Base-by-base conservation (phyloP, 2,329 filamentous ascomycete genomes). In the Phialophora expanda region DNA sequence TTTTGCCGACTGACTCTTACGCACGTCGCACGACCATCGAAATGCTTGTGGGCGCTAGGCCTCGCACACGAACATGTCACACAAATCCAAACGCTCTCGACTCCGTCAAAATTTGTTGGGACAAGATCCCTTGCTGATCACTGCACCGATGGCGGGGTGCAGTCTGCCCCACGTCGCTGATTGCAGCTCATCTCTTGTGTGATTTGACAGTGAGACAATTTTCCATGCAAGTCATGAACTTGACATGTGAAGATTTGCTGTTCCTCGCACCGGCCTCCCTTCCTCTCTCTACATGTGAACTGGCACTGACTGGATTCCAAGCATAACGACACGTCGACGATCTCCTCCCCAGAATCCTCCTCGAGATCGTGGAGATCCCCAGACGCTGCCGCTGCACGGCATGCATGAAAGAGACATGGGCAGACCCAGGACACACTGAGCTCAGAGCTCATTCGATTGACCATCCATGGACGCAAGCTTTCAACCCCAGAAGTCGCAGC, bases 71-170 rank as follows among this genome's bases (percentile, higher is more conserved):
- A 59, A 60, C 34, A 53, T 50, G 58, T 61, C 48, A 61, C 63
- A 61, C 38, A 53, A 24, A 28, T 46, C 54, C 30, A 46, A 56
- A 53, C 57, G 50, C 53, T 46, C 26, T 28, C 38, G 38, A 44
- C 38, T 44, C 38, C 38, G 12, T 32, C 20, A 62, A 54, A 60
- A 44, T 65, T 44, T 44, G 63, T 65, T 65, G 63, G 63, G 63
- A 65, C 56, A 12, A 53, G 44, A 46, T 59, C 62, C 54, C 62
- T 54, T 26, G 46, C 56, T 53, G 62, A 64, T 64, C 55, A 44
- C 20, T 64, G 62, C 62, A 64, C n/a, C 14, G 32, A 57, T 61
- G 63, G 63, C 63, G 63, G 63, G 63, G 63, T 65, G 63, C 63
- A 64, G 61, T 57, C 41, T n/a, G 41, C 55, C 61, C 61, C 55